Evolutionary conservation across 768 basidiomycete genomes (phyloP).

Genomic region (Trichaptum fuscoviolaceum): DNA sequence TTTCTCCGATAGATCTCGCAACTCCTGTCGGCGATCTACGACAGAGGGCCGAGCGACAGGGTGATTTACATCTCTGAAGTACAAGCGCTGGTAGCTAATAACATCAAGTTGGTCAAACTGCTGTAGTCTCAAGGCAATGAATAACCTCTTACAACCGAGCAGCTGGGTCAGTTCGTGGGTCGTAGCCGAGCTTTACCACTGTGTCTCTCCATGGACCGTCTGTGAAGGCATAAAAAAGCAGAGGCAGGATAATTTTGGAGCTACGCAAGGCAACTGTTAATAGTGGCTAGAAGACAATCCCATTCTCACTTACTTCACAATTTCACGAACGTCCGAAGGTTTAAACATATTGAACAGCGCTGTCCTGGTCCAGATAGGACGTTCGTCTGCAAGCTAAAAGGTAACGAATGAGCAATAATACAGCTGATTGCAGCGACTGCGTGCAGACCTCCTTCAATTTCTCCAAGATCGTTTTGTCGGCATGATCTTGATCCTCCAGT

Average conservation of each 20-base stretch:
- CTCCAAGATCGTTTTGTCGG: constrained; percentile 49
- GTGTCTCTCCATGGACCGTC: constrained; percentile 96
- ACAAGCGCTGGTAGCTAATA: constrained; percentile 82
- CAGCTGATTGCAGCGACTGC: background rate
- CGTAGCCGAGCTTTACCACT: constrained; percentile 80
- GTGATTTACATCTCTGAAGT: constrained; percentile 85
- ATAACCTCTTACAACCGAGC: constrained; percentile 65
- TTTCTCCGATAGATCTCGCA: constrained; percentile 35
- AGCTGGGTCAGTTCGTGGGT: constrained; percentile 70
- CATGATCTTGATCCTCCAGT: constrained; percentile 50
- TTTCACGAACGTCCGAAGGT: constrained; percentile 58
- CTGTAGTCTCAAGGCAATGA: background rate
- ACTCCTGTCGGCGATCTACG: constrained; percentile 58
- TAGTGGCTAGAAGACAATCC: background rate
- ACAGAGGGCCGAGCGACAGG: constrained; percentile 74
- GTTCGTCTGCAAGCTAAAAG: constrained; percentile 57
- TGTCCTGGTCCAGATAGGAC: constrained; percentile 88
- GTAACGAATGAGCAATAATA: constrained; percentile 9
- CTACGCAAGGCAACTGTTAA: constrained; percentile 32
- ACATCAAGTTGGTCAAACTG: background rate
- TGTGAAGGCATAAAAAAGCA: constrained; percentile 82
- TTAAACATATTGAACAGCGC: constrained; percentile 81
- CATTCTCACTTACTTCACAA: constrained; percentile 57
- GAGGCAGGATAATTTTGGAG: constrained; percentile 74
- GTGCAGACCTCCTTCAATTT: constrained; percentile 47